Base-by-base conservation (phyloP, 2,329 filamentous ascomycete species). In the Colletotrichum costaricense region DNA sequence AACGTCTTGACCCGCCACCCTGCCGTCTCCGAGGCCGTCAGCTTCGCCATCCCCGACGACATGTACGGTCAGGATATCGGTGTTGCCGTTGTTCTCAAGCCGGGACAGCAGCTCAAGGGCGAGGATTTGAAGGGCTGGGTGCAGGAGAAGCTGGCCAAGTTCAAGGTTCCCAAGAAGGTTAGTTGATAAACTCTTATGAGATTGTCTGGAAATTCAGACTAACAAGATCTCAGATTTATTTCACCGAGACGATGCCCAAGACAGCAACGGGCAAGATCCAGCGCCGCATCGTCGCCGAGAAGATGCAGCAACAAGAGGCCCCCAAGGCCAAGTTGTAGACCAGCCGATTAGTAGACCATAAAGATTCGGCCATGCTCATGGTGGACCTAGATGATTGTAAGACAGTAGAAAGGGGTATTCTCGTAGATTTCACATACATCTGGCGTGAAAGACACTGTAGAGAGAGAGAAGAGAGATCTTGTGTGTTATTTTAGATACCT, bases 231-330 rank as follows among this genome's bases (percentile, higher is more conserved):
- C 33, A 93, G 92, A 86, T 95, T 46, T 97, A 93, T 86, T 95
- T 97, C 78, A 94, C 94, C 46, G 89, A 94, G 71, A 85, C 92
- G 76, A 97, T 97, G 91, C 94, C 94, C 75, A 97, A 97, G 88
- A 96, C 95, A 4, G 94, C 94, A n/a, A 97, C 94, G 6, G 94
- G 94, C 69, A 97, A 97, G 87, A 93, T 97, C 72, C 94, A 97
- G 84, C 87, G 94, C 74, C 89, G 94, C 75, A 94, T 95, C 78
- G 94, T 97, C n/a, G 94, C 94, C 16, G 94, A 96, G 82, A 90
- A 90, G 35, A 96, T 97, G 93, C 86, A 92, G 82, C 94, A 94
- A 86, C 89, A 92, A 81, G 91, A 92, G 55, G 75, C 76, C 68
- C 81, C 82, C 67, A 89, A 87, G 81, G 84, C 88, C 16, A 90